A percentile compares a stretch with the other conserved stretches of the same genome.
Evolutionary conservation across 306 rosid genomes (phyloP).

Genomic region (Sechiopsis laciniata): DNA sequence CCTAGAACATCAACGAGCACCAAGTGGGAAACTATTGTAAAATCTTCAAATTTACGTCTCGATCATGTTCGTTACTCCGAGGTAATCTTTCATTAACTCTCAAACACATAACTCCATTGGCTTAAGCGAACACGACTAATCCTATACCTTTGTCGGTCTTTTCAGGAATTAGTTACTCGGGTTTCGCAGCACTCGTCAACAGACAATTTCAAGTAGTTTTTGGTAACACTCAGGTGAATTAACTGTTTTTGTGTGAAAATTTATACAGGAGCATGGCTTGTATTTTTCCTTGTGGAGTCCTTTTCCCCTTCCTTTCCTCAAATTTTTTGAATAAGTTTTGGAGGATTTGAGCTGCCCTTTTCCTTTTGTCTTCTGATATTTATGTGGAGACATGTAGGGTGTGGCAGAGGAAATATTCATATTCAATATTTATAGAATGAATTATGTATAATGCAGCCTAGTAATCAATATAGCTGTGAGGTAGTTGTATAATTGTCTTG

Average conservation of each 20-base stretch:
- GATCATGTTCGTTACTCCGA: conserved; percentile 79
- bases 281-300: background rate
- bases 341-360: conserved; percentile 15
- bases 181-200: conserved; percentile 50
- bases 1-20: conserved; percentile 39
- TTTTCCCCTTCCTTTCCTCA: conserved; percentile 3
- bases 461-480: conserved; percentile 15
- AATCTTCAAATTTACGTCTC: conserved; percentile 57
- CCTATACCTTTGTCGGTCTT: conserved; percentile 10
- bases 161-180: conserved; percentile 65
- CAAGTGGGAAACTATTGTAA: conserved; percentile 95
- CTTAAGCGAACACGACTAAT: conserved; percentile 17
- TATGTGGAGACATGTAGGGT: conserved; percentile 13
- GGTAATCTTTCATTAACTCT: conserved; percentile 41
- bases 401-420: background rate
- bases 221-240: background rate
- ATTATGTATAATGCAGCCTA: conserved; percentile 14
- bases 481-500: background rate
- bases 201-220: conserved; percentile 24
- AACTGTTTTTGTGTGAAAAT: conserved; percentile 6
- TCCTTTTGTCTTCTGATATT: conserved; percentile 22
- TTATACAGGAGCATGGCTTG: background rate
- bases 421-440: conserved; percentile 9
- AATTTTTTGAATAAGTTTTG: background rate
- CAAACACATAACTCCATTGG: conserved; percentile 1